Percentiles rank a stretch among this genome's conserved stretches.
Evolutionary conservation across 192 early-diverging fungal genomes (phyloP).

Genomic region (Linnemannia hyalina): DNA sequence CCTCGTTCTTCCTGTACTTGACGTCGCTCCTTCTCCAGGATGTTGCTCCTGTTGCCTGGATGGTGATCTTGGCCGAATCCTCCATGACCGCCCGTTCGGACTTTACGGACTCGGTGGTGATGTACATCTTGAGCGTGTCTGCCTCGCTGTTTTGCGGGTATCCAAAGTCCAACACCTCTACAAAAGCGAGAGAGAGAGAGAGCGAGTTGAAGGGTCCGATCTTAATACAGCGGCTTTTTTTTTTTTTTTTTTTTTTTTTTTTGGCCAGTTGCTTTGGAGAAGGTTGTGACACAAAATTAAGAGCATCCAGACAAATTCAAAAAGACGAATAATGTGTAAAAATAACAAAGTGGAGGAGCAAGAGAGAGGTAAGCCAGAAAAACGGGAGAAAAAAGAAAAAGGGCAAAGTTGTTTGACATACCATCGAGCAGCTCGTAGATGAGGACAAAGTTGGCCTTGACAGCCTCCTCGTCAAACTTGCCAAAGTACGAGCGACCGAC

Average conservation of each 20-base stretch:
- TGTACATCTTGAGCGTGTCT: conserved; percentile 87
- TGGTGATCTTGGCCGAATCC: conserved; percentile 85
- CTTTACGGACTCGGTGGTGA: conserved; percentile 88
- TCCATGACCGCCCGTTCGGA: conserved; percentile 74
- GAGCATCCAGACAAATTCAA: background rate
- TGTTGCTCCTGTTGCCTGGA: conserved; percentile 96
- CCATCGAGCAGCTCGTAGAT: conserved; percentile 89
- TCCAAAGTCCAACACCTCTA: conserved; percentile 89
- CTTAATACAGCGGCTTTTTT: background rate
- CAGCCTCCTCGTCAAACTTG: conserved; percentile 84
- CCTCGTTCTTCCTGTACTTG: conserved; percentile 97
- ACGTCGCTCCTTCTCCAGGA: conserved; percentile 95
- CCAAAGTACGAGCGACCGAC: conserved; percentile 85
- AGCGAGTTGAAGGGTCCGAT: background rate
- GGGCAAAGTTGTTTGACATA: conserved; percentile 12
- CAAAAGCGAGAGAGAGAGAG: background rate
- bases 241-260: background rate
- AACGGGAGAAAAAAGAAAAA: background rate
- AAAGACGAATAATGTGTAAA: background rate
- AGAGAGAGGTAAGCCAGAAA: background rate
- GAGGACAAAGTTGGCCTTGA: conserved; percentile 90
- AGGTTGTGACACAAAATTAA: background rate
- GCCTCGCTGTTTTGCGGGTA: conserved; percentile 90
- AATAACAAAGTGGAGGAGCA: background rate
- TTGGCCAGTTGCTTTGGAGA: background rate